A percentile compares a stretch with the other conserved stretches of the same genome.
Conservation (phyloP, 176 grass and related monocot genomes). For the Phoenix roebelenii region DNA sequence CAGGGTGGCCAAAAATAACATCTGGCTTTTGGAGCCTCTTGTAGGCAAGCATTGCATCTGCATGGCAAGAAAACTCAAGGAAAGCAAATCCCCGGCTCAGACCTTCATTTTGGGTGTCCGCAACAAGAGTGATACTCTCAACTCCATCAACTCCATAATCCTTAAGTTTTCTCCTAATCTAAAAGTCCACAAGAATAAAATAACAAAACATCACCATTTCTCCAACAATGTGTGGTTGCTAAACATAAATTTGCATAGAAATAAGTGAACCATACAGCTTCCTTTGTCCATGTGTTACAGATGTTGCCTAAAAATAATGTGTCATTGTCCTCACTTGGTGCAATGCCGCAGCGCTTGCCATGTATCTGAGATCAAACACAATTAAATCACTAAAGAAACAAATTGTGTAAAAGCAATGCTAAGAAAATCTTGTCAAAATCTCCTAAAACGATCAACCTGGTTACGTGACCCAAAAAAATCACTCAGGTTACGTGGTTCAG, state of each 20-base stretch:
- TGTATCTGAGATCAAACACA: constrained; percentile 27
- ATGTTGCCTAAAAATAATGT: constrained; percentile 72
- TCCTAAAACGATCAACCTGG: too few relatives aligned
- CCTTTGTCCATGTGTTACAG: constrained; percentile 81
- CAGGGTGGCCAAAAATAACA: constrained; percentile 45
- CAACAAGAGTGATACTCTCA: constrained; percentile 40
- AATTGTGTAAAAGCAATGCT: not conserved
- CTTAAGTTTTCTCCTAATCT: constrained; percentile 32
- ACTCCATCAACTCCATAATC: constrained; percentile 38
- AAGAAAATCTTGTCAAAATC: too few relatives aligned
- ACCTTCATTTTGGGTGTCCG: constrained; percentile 43
- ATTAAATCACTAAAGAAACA: not conserved
- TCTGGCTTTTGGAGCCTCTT: constrained; percentile 40
- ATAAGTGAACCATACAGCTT: constrained; percentile 32
- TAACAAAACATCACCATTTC: too few relatives aligned
- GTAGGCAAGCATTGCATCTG: constrained; percentile 40
- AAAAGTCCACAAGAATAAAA: not conserved
- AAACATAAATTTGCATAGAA: too few relatives aligned
- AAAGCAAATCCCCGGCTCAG: constrained; percentile 49
- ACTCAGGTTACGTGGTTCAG: too few relatives aligned
- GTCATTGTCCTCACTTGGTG: constrained; percentile 63
- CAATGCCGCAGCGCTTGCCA: constrained; percentile 47
- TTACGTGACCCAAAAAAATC: too few relatives aligned
- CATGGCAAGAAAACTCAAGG: constrained; percentile 42
- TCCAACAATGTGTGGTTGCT: too few relatives aligned